phyloP scores from a whole-genome alignment of 148 eudicot genomes.

The Beta vulgaris region DNA sequence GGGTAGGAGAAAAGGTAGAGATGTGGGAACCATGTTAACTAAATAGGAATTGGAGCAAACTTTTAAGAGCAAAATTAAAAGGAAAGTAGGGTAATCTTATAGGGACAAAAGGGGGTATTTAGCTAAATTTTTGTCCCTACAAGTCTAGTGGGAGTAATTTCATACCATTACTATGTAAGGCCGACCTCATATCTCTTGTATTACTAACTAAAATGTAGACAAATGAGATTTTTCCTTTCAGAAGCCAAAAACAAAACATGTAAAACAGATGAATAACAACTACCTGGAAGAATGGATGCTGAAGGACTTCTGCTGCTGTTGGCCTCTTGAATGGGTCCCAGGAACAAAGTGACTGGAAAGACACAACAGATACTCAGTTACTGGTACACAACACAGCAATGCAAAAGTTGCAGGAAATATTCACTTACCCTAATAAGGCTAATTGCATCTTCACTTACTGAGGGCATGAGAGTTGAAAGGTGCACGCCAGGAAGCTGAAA shows the following conservation, averaged over 20 bases:
- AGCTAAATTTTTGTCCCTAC: too few relatives aligned
- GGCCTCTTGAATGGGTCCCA: slow-evolving; percentile 82
- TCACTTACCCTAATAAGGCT: slow-evolving; percentile 55
- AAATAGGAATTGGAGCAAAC: too few relatives aligned
- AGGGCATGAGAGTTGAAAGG: slow-evolving; percentile 69
- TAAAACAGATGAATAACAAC: not conserved
- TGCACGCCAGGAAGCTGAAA: slow-evolving; percentile 63
- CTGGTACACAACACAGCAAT: not conserved
- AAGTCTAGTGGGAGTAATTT: too few relatives aligned
- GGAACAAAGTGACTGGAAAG: slow-evolving; percentile 67
- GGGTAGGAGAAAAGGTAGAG: too few relatives aligned
- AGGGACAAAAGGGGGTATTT: too few relatives aligned
- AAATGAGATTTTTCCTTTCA: not conserved
- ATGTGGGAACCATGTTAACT: too few relatives aligned
- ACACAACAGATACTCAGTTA: not conserved
- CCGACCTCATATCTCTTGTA: too few relatives aligned
- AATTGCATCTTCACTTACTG: slow-evolving; percentile 70
- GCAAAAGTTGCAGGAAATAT: not conserved
- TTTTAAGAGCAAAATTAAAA: too few relatives aligned
- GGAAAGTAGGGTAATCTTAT: too few relatives aligned
- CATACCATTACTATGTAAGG: too few relatives aligned
- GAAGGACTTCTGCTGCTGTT: slow-evolving; percentile 80
- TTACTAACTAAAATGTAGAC: not conserved
- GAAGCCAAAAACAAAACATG: not conserved
- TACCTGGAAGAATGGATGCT: slow-evolving; percentile 95